These are phyloP conservation scores for Zygotorulaspora danielsina DNA, from an alignment of 805 yeast genomes.

Conservation along the genomic window DNA sequence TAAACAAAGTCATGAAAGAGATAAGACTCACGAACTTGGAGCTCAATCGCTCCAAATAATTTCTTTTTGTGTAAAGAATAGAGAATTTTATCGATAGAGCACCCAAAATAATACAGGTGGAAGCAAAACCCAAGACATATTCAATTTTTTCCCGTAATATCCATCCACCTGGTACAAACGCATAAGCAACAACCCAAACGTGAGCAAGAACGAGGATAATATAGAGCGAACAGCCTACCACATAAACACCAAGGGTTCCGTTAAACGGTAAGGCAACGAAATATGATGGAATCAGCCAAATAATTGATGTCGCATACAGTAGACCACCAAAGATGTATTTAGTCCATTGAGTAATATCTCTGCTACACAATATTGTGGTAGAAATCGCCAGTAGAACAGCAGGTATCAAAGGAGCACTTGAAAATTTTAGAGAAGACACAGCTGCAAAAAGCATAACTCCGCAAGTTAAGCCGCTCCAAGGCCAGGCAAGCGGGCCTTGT, in stretches of 20 bases:
- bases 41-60: conserved; percentile 6
- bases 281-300: conserved; percentile 61
- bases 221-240: conserved; percentile 45
- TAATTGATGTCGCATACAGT: conserved; percentile 56
- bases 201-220: conserved; percentile 66
- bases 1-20: conserved; percentile 15
- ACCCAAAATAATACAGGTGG: conserved; percentile 51
- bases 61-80: background rate
- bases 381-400: conserved; percentile 29
- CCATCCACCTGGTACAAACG: conserved; percentile 95
- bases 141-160: conserved; percentile 85
- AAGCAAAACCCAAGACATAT: conserved; percentile 57
- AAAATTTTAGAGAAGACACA: conserved; percentile 26
- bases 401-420: conserved; percentile 26
- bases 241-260: conserved; percentile 52
- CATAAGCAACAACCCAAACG: conserved; percentile 97
- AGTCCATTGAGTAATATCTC: conserved; percentile 27
- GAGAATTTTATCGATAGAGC: conserved; percentile 28
- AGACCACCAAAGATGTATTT: conserved; percentile 59
- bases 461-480: conserved; percentile 60
- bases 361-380: conserved; percentile 25
- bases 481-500: conserved; percentile 75
- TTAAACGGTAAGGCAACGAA: conserved; percentile 54
- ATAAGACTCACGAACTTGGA: conserved; percentile 19
- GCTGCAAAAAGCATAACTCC: conserved; percentile 55